Base-by-base conservation (phyloP, 768 basidiomycete species). In the Amanita molliuscula region DNA sequence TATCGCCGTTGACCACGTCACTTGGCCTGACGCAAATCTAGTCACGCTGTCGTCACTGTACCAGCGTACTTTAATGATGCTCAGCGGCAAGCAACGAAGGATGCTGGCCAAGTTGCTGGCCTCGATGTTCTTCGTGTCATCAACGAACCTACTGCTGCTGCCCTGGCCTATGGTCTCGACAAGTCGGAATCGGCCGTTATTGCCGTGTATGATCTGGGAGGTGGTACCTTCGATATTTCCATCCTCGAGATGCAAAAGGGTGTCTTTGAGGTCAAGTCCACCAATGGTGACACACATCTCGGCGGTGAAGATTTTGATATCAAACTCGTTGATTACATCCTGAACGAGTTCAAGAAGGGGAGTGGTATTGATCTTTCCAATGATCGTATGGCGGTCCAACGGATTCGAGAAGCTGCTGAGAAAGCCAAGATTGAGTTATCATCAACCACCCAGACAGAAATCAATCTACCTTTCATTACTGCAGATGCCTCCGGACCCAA, bases 51-150 rank as follows among this genome's bases (percentile, higher is more conserved):
- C 59, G 74, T 98, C 60, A 97, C 94, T 11, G 95, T 97, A 26
- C 96, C 95, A 0, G 94, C 95, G 0, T 97, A 97, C 73, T 99
- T 98, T 81, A 99, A 99, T 66, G 96, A 99, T 63, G 94, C 96
- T 16, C 96, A 99, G 68, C 85, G 96, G 53, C 95, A 98, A 73
- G 96, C 96, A 3, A 99, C 96, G 37, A 96, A 97, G 71, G 84
- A 97, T 54, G 93, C 96, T 47, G 96, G 96, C 62, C 85, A 91
- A 64, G 97, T 98, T 58, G 94, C 96, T 16, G 96, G 96, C 62
- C 80, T 98, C 15, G 91, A 98, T 16, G 96, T 98, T 40, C 84
- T 97, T 42, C 92, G 95, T 59, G 94, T 98, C 53, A 97, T 99
- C 72, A 97, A 98, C 66, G 96, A 98, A 67, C 95, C 96, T 23